Evolutionary conservation across 805 yeast genomes (phyloP), one percentile per base, ranked within the genome.

Genomic region (Kodamaea leandrae): DNA sequence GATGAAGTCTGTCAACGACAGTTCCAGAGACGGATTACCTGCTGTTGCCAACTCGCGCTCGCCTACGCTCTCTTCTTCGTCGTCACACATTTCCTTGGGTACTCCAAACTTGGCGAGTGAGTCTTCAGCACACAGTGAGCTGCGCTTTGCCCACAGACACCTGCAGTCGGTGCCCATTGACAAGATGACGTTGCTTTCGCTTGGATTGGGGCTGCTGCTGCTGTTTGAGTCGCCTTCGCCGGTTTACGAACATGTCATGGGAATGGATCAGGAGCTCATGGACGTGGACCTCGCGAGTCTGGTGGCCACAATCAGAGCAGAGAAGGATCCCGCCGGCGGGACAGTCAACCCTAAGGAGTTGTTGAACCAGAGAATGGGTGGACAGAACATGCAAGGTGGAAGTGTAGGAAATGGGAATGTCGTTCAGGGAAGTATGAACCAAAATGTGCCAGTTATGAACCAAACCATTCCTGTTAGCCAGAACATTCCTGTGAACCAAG

Each of bases 321-420:
- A 26, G 23, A 20, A 32, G 14, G 37, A 28, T 25, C 37, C 37
- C 41, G 39, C 41, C 9, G 40, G 35, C 37, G 47, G 40, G 30
- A 48, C 52, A 14, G 47, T 48, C 25, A 48, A 48, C 32, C 52
- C 52, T 3, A 41, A 49, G 21, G 45, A 48, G 23, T 34, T 48
- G 29, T 35, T 45, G 34, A 43, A 47, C 38, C 37, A 27, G 25
- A n/a, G n/a, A n/a, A n/a, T n/a, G n/a, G n/a, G n/a, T n/a, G n/a
- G n/a, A 27, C 32, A 27, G 32, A 27, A 13, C 17, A 7, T n/a
- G n/a, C n/a, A n/a, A n/a, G n/a, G n/a, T n/a, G n/a, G n/a, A n/a
- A n/a, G n/a, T n/a, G n/a, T n/a, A n/a, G n/a, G n/a, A n/a, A n/a
- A n/a, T n/a, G n/a, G n/a, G n/a, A n/a, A n/a, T n/a, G n/a, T n/a